Evolutionary conservation across 1,284 basidiomycete genomes (phyloP), one percentile per base, ranked within the genome.

Genomic region (Kalmanozyma brasiliensis): DNA sequence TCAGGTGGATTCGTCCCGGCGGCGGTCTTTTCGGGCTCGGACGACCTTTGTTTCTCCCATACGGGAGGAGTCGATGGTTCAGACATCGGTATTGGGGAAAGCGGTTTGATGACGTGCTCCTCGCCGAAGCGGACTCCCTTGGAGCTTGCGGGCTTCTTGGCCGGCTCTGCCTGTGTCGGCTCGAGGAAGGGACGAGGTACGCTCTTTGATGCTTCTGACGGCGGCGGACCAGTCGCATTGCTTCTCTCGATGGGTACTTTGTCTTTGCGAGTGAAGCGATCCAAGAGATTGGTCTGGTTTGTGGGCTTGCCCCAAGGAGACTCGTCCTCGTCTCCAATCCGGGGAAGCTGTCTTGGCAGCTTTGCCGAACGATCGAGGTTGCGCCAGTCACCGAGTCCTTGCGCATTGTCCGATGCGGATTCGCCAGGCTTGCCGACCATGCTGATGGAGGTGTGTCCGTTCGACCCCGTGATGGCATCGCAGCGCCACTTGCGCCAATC

Each of bases 401-500:
- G 4, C 7, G 2, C 14, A 3, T n/a, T 11, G 1, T 30, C 14
- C 4, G 41, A 23, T 3, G 37, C 24, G 0, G 23, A 14, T 3
- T 16, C 42, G 3, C 7, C 38, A 0, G 46, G 48, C 29, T 68
- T 65, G n/a, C 48, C 51, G 9, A 66, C 36, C 58, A 64, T 66
- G 45, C 60, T 59, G 13, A 57, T 52, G 3, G 58, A 69, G 8
- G 67, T 58, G 41, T 61, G 53, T 0, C 63, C 58, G 19, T 57
- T 69, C 8, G 49, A 49, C 9, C 70, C 70, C 1, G 70, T 65
- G 19, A 48, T 60, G 2, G 61, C 75, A 22, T 71, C 70, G 47
- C 66, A 70, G 13, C 67, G 42, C 59, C 61, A 80, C 59, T 74
- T 65, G 17, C 85, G 84, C 93, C 93, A 95, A 4, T 90, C 87